These are phyloP conservation scores for Capsicum baccatum DNA, from an alignment of 257 asterid species.

Conservation along the genomic window DNA sequence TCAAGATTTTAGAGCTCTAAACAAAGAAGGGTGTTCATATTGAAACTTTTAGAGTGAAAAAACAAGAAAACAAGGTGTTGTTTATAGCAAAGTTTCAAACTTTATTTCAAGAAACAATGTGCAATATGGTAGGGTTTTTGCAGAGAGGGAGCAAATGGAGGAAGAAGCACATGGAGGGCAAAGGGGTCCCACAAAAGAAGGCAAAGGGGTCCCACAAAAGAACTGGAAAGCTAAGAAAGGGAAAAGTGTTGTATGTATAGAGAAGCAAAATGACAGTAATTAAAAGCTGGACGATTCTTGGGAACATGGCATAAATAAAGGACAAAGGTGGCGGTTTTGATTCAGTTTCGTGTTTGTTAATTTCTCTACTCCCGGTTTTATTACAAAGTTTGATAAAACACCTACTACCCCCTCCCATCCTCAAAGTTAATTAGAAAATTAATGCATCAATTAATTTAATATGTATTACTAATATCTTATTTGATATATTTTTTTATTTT, in stretches of 20 bases:
- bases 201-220: constrained; percentile 49
- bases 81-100: no score
- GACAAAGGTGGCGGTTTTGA: constrained; percentile 31
- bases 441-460: no score
- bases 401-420: no score
- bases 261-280: constrained; percentile 43
- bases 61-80: no score
- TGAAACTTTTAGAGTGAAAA: no score
- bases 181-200: constrained; percentile 44
- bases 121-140: constrained; percentile 33
- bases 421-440: no score
- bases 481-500: no score
- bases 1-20: no score
- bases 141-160: neutral
- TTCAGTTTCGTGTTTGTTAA: constrained; percentile 23
- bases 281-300: constrained; percentile 58
- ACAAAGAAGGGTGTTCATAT: no score
- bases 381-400: no score
- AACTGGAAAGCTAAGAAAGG: constrained; percentile 36
- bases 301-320: constrained; percentile 52
- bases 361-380: no score
- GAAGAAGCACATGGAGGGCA: constrained; percentile 33
- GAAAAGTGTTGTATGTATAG: neutral
- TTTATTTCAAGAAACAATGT: neutral
- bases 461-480: no score